Base-by-base conservation (phyloP, 768 basidiomycete species). In the Russula foetens region DNA sequence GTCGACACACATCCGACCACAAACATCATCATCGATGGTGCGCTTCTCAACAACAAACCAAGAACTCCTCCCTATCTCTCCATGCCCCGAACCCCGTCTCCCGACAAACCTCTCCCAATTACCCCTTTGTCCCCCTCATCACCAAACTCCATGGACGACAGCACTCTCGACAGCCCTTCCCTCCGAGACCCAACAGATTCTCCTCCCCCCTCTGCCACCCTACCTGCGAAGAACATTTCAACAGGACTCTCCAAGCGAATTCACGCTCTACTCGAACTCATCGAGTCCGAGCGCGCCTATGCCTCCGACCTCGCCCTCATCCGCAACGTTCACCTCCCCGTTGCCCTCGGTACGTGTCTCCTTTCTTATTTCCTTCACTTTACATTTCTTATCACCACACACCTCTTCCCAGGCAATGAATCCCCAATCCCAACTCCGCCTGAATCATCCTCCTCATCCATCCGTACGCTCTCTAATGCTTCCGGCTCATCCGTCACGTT, bases 291-390 rank as follows among this genome's bases (percentile, higher is more conserved):
- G 68, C 77, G 87, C 28, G 86, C 88, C 1, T 92, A 92, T 71
- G 85, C 90, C 14, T 84, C 84, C n/a, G 91, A 92, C 76, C 76
- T 93, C 28, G 85, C 85, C 17, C 75, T 92, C 56, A 83, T 92
- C 63, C 79, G 85, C 55, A 85, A 88, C 62, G 79, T 92, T 26
- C 85, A 92, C 66, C 84, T 92, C 43, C 89, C 89, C 7, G 72
- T 90, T 54, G 90, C 90, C 48, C 75, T 86, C 67, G 90, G 90
- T 82, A 73, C 63, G 52, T 55, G 80, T 77, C 43, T 29, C 46
- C 43, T 14, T 56, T 56, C 63, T 35, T n/a, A 7, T 12, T 35
- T 12, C 35, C 9, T 11, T 35, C 35, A 12, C 35, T 12, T 35
- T 35, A n/a, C n/a, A n/a, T 35, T 35, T 35, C 11, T n/a, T 19